Evolutionary conservation across 139 green algal species (phyloP).

Genomic region (Astrephomene gubernaculifera): DNA sequence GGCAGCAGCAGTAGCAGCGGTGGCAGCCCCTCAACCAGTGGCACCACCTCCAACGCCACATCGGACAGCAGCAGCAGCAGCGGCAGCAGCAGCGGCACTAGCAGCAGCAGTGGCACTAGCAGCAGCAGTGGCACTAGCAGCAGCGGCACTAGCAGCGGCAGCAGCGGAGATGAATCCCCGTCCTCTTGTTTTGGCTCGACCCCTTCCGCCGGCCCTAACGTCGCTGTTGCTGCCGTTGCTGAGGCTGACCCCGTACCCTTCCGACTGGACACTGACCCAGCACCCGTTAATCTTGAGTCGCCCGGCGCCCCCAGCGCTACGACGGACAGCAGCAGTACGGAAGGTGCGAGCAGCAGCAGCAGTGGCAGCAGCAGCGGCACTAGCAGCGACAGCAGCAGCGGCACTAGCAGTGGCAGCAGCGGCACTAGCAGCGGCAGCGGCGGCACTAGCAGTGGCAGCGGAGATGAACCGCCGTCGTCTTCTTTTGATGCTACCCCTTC

Average conservation of each 20-base stretch:
- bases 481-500: too few species aligned
- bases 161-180: background rate
- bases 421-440: background rate
- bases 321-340: too few species aligned
- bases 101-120: background rate
- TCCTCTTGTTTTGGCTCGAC: too few species aligned
- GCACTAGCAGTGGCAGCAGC: background rate
- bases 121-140: background rate
- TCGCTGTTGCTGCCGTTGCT: too few species aligned
- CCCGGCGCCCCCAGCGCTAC: too few species aligned
- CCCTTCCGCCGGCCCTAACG: too few species aligned
- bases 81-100: background rate
- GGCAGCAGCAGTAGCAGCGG: background rate
- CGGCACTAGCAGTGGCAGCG: background rate
- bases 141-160: background rate
- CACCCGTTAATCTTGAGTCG: too few species aligned
- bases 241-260: too few species aligned
- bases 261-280: too few species aligned
- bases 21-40: too few species aligned
- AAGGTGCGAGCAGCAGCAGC: background rate
- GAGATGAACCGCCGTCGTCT: too few species aligned
- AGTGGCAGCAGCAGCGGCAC: background rate
- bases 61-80: background rate
- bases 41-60: too few species aligned
- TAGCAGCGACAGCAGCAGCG: background rate